Conservation (phyloP, 1,284 basidiomycete species). For the Cystobasidium sp. region DNA sequence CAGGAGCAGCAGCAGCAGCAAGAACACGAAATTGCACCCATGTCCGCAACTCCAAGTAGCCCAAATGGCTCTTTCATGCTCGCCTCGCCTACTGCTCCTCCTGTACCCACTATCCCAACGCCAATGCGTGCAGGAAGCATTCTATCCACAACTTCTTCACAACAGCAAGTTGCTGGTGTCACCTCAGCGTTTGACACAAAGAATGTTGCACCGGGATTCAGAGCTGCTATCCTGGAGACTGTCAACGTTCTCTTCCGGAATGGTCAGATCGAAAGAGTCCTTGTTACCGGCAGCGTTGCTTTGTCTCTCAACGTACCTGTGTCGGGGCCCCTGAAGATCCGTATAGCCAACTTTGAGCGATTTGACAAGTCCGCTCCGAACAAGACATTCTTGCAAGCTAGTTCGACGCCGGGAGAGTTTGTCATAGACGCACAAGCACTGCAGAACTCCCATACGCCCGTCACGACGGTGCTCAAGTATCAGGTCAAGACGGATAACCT, state of each 20-base stretch:
- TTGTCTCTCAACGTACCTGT: conserved; percentile 49
- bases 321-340: conserved; percentile 53
- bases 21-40: background rate
- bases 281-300: conserved; percentile 62
- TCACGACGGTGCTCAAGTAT: conserved; percentile 61
- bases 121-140: conserved; percentile 36
- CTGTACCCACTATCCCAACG: conserved; percentile 15
- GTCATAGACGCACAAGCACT: conserved; percentile 59
- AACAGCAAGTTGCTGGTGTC: conserved; percentile 4
- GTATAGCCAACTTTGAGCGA: conserved; percentile 60
- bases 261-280: conserved; percentile 58
- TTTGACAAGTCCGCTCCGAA: conserved; percentile 63
- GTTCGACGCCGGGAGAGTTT: conserved; percentile 59
- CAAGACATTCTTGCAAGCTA: conserved; percentile 59
- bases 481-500: conserved; percentile 59
- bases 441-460: conserved; percentile 47
- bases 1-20: conserved; percentile 3
- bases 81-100: conserved; percentile 2
- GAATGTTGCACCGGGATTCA: conserved; percentile 8
- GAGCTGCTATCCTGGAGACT: conserved; percentile 50
- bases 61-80: conserved; percentile 5
- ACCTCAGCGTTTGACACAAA: conserved; percentile 2
- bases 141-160: conserved; percentile 29
- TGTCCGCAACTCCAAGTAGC: conserved; percentile 20
- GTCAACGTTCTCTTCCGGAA: conserved; percentile 60